Evolutionary conservation across 2,329 filamentous ascomycete species (phyloP).

Genomic region (Eurotiales sp.): DNA sequence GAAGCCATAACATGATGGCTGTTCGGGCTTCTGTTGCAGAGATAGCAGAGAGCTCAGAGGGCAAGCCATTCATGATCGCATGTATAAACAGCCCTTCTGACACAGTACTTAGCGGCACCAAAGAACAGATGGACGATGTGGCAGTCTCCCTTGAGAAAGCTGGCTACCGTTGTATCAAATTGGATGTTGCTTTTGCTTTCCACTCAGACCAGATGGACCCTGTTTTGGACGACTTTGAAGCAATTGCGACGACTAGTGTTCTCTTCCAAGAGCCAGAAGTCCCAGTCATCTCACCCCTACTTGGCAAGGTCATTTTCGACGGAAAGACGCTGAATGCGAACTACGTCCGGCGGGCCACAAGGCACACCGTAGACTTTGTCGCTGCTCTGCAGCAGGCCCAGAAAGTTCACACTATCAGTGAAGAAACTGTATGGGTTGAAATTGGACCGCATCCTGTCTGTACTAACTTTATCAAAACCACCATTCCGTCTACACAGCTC

Average conservation of each 20-base stretch:
- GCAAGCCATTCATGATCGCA: constrained; percentile 49
- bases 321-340: neutral
- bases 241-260: constrained; percentile 31
- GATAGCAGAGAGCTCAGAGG: neutral
- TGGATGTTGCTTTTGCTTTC: constrained; percentile 62
- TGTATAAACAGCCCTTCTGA: constrained; percentile 74
- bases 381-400: constrained; percentile 59
- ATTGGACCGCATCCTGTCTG: constrained; percentile 71
- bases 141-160: constrained; percentile 44
- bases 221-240: constrained; percentile 35
- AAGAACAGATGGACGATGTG: constrained; percentile 65
- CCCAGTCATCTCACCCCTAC: constrained; percentile 44
- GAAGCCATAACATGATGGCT: constrained; percentile 12
- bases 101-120: constrained; percentile 63
- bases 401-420: constrained; percentile 51
- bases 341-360: constrained; percentile 56
- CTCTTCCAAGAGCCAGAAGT: constrained; percentile 35
- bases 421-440: constrained; percentile 69
- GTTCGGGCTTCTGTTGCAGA: neutral
- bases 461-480: constrained; percentile 64
- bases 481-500: constrained; percentile 53
- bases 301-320: constrained; percentile 39
- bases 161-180: constrained; percentile 47
- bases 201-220: constrained; percentile 26
- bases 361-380: constrained; percentile 67